A percentile compares a stretch with the other conserved stretches of the same genome.
These are phyloP conservation scores for Lipomyces starkeyi DNA, from an alignment of 805 yeast species.

Conservation along the genomic window DNA sequence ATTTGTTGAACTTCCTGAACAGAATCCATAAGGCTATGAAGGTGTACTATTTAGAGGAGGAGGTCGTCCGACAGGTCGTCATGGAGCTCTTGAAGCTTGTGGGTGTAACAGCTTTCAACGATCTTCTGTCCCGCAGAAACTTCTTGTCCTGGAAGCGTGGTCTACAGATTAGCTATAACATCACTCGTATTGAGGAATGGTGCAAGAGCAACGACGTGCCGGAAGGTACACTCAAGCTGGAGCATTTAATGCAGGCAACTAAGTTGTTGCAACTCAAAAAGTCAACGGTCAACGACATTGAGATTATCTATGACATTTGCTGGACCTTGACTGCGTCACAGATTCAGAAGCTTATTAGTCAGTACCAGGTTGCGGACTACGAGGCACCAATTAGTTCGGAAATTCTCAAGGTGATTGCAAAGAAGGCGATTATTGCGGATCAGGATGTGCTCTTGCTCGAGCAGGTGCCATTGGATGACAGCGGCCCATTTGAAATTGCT, in stretches of 20 bases:
- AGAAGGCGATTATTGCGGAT: constrained; percentile 54
- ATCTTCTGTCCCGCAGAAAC: constrained; percentile 89
- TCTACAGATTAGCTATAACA: constrained; percentile 92
- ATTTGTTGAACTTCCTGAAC: constrained; percentile 85
- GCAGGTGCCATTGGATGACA: constrained; percentile 49
- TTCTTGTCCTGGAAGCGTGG: constrained; percentile 98
- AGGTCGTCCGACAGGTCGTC: constrained; percentile 82
- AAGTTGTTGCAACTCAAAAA: constrained; percentile 91
- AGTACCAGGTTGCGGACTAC: constrained; percentile 90
- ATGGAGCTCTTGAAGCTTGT: constrained; percentile 82
- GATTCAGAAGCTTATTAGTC: constrained; percentile 87
- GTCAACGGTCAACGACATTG: constrained; percentile 85
- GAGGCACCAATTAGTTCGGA: constrained; percentile 89
- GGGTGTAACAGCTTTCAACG: constrained; percentile 94
- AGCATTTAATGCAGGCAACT: constrained; percentile 89
- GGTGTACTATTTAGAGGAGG: constrained; percentile 83
- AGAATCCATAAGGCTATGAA: constrained; percentile 92
- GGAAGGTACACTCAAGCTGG: constrained; percentile 82
- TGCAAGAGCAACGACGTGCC: constrained; percentile 91
- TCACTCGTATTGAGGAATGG: constrained; percentile 97
- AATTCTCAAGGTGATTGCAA: constrained; percentile 78
- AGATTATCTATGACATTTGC: constrained; percentile 91
- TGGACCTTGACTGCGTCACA: constrained; percentile 94
- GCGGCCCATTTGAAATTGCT: constrained; percentile 51
- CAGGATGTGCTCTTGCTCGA: constrained; percentile 47